phyloP scores from a whole-genome alignment of 2,329 filamentous ascomycete species.

The Pseudogymnoascus sp. region DNA sequence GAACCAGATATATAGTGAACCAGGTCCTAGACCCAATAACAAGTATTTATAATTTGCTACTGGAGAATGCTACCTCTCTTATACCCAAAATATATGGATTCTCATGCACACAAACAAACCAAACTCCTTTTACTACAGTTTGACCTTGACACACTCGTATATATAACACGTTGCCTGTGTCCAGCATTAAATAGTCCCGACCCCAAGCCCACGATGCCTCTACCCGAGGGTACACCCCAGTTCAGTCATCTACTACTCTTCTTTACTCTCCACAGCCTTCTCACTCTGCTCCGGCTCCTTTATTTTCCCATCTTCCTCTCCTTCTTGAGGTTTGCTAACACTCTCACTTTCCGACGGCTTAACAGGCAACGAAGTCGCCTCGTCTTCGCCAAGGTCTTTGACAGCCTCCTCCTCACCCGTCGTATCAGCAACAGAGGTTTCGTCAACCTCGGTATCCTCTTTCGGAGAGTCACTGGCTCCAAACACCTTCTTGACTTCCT shows the following conservation, averaged over 20 bases:
- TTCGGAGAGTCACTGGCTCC: background rate
- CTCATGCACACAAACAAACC: background rate
- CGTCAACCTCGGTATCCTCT: background rate
- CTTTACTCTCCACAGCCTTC: background rate
- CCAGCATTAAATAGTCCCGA: background rate
- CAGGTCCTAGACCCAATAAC: background rate
- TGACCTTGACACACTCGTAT: background rate
- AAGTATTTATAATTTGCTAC: background rate
- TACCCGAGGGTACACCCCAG: background rate
- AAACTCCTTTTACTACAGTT: background rate
- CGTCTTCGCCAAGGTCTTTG: background rate
- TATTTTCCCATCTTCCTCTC: background rate
- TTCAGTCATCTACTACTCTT: background rate
- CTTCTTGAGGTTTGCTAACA: background rate
- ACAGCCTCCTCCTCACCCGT: background rate
- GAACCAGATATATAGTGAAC: background rate
- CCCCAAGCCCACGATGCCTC: background rate
- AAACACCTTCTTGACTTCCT: background rate
- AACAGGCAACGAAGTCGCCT: background rate
- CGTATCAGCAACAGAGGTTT: background rate
- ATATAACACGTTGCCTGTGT: background rate
- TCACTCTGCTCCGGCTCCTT: background rate
- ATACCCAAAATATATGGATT: background rate
- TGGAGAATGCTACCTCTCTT: background rate
- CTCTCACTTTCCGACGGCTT: background rate